Percentiles rank a stretch among this genome's conserved stretches.
Conservation (phyloP, 1,284 basidiomycete genomes). For the Moesziomyces sp. region DNA sequence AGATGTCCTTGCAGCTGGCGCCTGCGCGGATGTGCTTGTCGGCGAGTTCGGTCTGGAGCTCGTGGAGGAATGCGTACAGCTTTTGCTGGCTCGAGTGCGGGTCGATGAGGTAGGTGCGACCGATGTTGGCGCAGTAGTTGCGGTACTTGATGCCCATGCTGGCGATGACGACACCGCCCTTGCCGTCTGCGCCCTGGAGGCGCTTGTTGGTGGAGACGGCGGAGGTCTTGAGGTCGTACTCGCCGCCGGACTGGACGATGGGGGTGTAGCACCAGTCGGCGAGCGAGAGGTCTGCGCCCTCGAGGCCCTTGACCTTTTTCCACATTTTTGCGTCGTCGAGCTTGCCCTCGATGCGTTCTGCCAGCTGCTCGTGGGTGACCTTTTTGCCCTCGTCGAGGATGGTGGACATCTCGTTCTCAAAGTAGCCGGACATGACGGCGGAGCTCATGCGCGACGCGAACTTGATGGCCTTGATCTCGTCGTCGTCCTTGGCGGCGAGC, state of each 20-base stretch:
- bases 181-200: slow-evolving; percentile 81
- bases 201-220: slow-evolving; percentile 79
- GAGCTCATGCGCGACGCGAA: slow-evolving; percentile 83
- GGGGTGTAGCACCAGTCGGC: slow-evolving; percentile 95
- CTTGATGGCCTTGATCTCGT: slow-evolving; percentile 72
- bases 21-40: slow-evolving; percentile 81
- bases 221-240: slow-evolving; percentile 87
- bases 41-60: slow-evolving; percentile 82
- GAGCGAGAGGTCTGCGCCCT: slow-evolving; percentile 79
- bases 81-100: slow-evolving; percentile 76
- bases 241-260: slow-evolving; percentile 91
- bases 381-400: slow-evolving; percentile 91
- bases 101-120: slow-evolving; percentile 92
- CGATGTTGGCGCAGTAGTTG: slow-evolving; percentile 90
- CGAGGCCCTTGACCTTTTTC: slow-evolving; percentile 74
- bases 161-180: slow-evolving; percentile 80
- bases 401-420: slow-evolving; percentile 86
- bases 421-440: slow-evolving; percentile 85
- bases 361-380: slow-evolving; percentile 86
- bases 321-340: slow-evolving; percentile 79
- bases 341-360: slow-evolving; percentile 83
- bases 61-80: slow-evolving; percentile 82
- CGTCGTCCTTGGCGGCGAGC: slow-evolving; percentile 87
- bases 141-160: slow-evolving; percentile 91
- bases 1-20: slow-evolving; percentile 79